Conservation (phyloP, 1,139 yeast species). For the Candida gigantensis region DNA sequence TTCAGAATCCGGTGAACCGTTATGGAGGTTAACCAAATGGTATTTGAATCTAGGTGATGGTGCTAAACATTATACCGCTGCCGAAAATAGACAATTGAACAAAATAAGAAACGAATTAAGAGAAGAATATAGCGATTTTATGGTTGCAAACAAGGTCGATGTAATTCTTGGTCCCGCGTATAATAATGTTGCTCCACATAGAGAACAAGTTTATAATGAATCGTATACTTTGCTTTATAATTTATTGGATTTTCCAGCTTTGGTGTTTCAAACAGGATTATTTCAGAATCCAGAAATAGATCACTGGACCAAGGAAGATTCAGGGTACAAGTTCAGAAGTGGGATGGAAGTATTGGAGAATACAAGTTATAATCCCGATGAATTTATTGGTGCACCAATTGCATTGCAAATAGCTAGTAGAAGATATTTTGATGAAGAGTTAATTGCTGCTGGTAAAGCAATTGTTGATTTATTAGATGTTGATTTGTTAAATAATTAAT, state of each 20-base stretch:
- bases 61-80: slow-evolving; percentile 38
- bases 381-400: slow-evolving; percentile 39
- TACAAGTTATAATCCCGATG: slow-evolving; percentile 29
- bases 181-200: slow-evolving; percentile 70
- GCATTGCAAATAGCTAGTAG: slow-evolving; percentile 40
- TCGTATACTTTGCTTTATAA: slow-evolving; percentile 72
- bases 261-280: slow-evolving; percentile 62
- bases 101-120: slow-evolving; percentile 53
- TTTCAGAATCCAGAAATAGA: slow-evolving; percentile 53
- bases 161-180: slow-evolving; percentile 69
- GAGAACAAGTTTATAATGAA: slow-evolving; percentile 69
- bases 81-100: slow-evolving; percentile 52
- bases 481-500: no score
- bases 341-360: slow-evolving; percentile 46
- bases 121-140: slow-evolving; percentile 52
- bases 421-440: slow-evolving; percentile 43
- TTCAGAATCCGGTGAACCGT: slow-evolving; percentile 64
- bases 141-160: slow-evolving; percentile 60
- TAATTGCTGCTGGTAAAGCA: slow-evolving; percentile 40
- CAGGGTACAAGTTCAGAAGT: slow-evolving; percentile 35
- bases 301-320: slow-evolving; percentile 36
- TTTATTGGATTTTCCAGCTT: slow-evolving; percentile 61
- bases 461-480: slow-evolving; percentile 26
- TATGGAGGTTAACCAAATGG: slow-evolving; percentile 62
- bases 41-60: slow-evolving; percentile 60